These are phyloP conservation scores for Balakata baccata DNA, from an alignment of 345 rosid genomes.

Conservation along the genomic window DNA sequence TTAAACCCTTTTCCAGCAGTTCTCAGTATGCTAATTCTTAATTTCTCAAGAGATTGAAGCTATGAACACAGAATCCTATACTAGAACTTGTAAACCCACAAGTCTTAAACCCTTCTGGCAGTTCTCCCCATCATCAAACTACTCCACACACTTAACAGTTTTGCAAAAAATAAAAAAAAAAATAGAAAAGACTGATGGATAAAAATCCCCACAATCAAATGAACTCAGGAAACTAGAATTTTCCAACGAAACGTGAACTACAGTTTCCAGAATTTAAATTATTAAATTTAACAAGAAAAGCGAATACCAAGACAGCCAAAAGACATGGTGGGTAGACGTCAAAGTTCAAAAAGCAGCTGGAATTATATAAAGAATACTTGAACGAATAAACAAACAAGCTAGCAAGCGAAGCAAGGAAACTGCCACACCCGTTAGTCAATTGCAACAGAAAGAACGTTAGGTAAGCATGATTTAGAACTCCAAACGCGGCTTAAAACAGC, in stretches of 20 bases:
- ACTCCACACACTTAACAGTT: not conserved
- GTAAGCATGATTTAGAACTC: not conserved
- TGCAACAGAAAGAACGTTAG: constrained; percentile 16
- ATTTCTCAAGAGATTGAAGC: not conserved
- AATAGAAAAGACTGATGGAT: not conserved
- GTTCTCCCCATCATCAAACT: not conserved
- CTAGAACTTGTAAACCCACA: not conserved
- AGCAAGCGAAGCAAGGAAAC: not conserved
- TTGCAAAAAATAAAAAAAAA: not conserved
- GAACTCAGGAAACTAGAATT: not conserved
- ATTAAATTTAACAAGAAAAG: not conserved
- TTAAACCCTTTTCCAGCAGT: constrained; percentile 14
- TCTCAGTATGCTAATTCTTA: not conserved
- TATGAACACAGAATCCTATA: not conserved
- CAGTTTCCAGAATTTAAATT: not conserved
- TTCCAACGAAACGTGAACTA: not conserved
- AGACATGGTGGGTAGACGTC: constrained; percentile 4
- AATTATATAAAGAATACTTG: not conserved
- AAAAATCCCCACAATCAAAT: not conserved
- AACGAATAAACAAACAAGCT: not conserved
- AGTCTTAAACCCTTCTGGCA: constrained; percentile 6
- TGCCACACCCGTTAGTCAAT: constrained; percentile 29
- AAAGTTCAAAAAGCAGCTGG: not conserved
- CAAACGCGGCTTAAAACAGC: not conserved
- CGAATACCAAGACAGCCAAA: not conserved